Conservation (phyloP, 2,329 filamentous ascomycete genomes). For the Hymenoscyphus infarciens region DNA sequence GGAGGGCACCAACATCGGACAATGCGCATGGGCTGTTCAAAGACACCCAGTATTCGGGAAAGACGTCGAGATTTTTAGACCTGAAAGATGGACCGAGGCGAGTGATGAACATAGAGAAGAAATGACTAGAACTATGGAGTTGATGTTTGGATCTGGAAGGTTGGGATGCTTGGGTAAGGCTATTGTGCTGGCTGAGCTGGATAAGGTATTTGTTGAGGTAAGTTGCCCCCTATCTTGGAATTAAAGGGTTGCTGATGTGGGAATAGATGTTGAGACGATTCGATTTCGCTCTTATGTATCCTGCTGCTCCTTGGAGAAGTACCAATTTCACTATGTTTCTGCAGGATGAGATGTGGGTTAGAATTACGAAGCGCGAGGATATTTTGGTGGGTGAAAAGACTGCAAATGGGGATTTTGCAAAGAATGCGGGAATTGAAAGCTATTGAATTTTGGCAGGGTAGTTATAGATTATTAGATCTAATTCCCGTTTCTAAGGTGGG, state of each 20-base stretch:
- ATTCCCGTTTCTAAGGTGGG: no score
- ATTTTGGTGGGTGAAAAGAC: background rate
- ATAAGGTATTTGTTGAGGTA: slow-evolving; percentile 49
- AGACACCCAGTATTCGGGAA: slow-evolving; percentile 34
- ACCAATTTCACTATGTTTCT: slow-evolving; percentile 1
- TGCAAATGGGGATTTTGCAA: background rate
- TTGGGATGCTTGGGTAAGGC: slow-evolving; percentile 46
- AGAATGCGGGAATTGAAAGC: background rate
- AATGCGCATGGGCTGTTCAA: slow-evolving; percentile 31
- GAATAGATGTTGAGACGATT: background rate
- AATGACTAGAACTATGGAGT: slow-evolving; percentile 41
- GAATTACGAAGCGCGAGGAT: background rate
- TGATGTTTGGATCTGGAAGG: slow-evolving; percentile 45
- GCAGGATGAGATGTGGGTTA: slow-evolving; percentile 3
- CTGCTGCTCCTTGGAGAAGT: background rate
- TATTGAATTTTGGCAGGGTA: background rate
- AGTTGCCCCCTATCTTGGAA: slow-evolving; percentile 9
- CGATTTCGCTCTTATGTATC: slow-evolving; percentile 4
- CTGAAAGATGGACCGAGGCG: slow-evolving; percentile 47
- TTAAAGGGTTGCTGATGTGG: background rate
- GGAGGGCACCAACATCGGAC: slow-evolving; percentile 30
- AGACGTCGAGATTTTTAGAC: slow-evolving; percentile 42
- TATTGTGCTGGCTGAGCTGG: slow-evolving; percentile 47
- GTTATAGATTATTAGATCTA: background rate
- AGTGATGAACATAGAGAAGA: slow-evolving; percentile 19